Percentiles rank a stretch among this genome's conserved stretches.
phyloP scores from a whole-genome alignment of 208 protist species.

The Leishmania turanica region DNA sequence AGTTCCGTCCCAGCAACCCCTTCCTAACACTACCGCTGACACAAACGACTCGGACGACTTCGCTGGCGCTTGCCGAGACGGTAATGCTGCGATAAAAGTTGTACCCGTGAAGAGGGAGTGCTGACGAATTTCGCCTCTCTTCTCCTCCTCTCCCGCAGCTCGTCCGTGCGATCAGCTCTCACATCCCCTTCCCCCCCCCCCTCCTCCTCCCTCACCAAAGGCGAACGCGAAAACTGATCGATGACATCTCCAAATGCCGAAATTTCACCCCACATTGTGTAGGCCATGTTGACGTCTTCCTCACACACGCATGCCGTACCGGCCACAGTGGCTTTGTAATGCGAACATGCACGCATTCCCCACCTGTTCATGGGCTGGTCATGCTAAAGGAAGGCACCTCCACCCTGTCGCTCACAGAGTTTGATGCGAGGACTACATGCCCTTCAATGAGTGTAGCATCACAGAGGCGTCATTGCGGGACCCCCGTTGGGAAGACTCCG shows the following conservation, averaged over 20 bases:
- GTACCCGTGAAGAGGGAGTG: neutral
- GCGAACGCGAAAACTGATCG: too few relatives aligned
- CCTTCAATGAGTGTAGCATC: neutral
- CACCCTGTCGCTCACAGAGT: neutral
- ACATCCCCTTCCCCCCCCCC: too few relatives aligned
- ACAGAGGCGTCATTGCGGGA: neutral
- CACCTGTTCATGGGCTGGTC: neutral
- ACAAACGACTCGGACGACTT: neutral
- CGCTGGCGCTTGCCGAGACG: neutral
- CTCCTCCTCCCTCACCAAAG: too few relatives aligned
- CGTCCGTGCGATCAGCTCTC: neutral
- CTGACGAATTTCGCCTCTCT: neutral
- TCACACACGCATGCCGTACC: neutral
- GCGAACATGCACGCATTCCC: neutral
- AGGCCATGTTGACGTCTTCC: neutral
- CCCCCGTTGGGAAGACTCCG: too few relatives aligned
- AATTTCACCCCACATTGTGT: neutral
- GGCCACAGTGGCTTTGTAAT: neutral
- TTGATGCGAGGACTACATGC: neutral
- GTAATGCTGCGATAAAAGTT: too few relatives aligned
- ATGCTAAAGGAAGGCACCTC: neutral
- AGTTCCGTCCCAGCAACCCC: neutral
- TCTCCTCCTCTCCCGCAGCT: neutral
- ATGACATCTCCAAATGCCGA: neutral
- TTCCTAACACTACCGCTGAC: neutral